Evolutionary conservation across 2,329 filamentous ascomycete genomes (phyloP), one percentile per base, ranked within the genome.

Genomic region (Orbilia ellipsospora): DNA sequence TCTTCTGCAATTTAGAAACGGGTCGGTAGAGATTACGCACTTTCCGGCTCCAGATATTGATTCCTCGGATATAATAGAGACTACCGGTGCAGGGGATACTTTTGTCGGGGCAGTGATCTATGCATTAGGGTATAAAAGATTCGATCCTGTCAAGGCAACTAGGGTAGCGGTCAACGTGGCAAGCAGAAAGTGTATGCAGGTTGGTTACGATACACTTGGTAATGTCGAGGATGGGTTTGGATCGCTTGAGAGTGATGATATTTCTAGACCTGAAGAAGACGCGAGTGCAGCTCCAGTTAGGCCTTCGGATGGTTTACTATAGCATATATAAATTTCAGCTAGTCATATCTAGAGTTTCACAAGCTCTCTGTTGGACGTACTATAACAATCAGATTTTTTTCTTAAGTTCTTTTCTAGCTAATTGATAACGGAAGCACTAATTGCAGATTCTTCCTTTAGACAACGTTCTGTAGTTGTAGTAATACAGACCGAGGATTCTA

Each of bases 71-170:
- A 60, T 78, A 12, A 18, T 79, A 16, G 78, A 78, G 50, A 79
- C 78, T 28, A 77, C 77, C 1, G 78, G 78, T 1, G 78, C 78
- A 16, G 78, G 78, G 1, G 78, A 79, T 65, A 78, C 77, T 2
- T 79, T 78, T 74, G 77, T 78, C 23, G 78, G 60, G 16, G 78
- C 70, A 5, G 76, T 73, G 13, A 73, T 79, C 10, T 78, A 77
- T 51, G 72, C 72, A 5, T 15, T 75, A 13, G 72, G 72, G 7
- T 75, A 75, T 36, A 64, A 45, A 42, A 44, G 57, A 2, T 52
- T 66, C 4, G 64, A 75, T 62, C 50, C 77, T 8, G 15, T 72
- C 26, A 42, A 51, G 31, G 77, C 77, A 8, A 63, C 62, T 12
- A 62, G 59, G 52, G 50, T 78, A n/a, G 77, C 75, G 10, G 77